Percentiles rank a stretch among this genome's conserved stretches.
Conservation (phyloP, 129 eudicot genomes). For the Centaurea solstitialis region DNA sequence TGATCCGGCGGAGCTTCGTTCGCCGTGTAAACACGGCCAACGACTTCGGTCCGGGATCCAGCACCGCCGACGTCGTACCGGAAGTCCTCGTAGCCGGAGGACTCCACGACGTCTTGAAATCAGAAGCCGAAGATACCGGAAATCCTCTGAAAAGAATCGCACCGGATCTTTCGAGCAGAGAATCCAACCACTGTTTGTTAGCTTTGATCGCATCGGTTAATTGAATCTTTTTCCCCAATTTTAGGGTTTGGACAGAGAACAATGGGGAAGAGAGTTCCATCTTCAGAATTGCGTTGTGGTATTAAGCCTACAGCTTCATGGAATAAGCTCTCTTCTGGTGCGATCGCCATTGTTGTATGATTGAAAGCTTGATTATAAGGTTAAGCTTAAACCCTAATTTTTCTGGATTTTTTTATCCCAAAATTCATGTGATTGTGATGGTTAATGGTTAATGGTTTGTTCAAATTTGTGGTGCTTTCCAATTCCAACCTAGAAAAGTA, state of each 20-base stretch:
- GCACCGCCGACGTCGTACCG: conserved; percentile 29
- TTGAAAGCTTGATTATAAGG: background rate
- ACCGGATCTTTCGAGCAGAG: conserved; percentile 26
- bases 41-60: conserved; percentile 52
- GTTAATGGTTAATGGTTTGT: background rate
- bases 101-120: conserved; percentile 60
- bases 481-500: too few relatives aligned
- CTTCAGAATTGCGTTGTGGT: conserved; percentile 8
- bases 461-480: background rate
- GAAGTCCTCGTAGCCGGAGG: conserved; percentile 37
- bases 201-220: conserved; percentile 44
- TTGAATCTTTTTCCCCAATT: background rate
- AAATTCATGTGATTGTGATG: background rate
- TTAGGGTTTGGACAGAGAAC: conserved; percentile 31
- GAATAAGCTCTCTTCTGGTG: conserved; percentile 45
- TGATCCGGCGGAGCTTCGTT: conserved; percentile 44
- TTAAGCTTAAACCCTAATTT: background rate
- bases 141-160: conserved; percentile 42
- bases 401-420: background rate
- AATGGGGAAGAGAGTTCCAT: conserved; percentile 25
- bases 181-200: conserved; percentile 46
- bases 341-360: background rate
- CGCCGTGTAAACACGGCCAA: conserved; percentile 34
- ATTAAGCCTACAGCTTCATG: conserved; percentile 30
- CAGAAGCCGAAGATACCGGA: conserved; percentile 41